phyloP scores from a whole-genome alignment of 495 filamentous ascomycete species.

The Rhypophila decipiens region DNA sequence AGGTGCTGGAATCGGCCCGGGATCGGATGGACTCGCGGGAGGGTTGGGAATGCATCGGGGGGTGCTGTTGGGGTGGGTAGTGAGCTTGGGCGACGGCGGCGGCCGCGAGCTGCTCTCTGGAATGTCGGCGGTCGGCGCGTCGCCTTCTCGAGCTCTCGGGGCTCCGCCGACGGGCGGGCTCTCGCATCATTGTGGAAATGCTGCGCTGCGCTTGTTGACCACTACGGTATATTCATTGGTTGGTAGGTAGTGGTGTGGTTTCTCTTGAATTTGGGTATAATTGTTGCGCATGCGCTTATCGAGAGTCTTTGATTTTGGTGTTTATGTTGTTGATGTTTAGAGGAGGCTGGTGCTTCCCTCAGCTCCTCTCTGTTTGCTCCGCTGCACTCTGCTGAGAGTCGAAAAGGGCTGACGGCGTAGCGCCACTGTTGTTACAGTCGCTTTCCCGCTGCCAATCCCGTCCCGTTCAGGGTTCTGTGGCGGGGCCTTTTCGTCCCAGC shows the following conservation, averaged over 20 bases:
- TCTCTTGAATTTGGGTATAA: slow-evolving; percentile 1
- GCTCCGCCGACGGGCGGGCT: slow-evolving; percentile 42
- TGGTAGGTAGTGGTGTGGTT: background rate
- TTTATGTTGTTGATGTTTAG: background rate
- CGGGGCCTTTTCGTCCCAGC: background rate
- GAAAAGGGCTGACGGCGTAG: too few species aligned
- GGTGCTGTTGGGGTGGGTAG: slow-evolving; percentile 24
- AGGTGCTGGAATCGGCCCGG: slow-evolving; percentile 32
- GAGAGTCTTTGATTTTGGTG: background rate
- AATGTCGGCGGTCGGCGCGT: slow-evolving; percentile 40
- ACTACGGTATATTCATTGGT: slow-evolving; percentile 22
- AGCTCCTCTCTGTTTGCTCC: too few species aligned
- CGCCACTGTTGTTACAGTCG: too few species aligned
- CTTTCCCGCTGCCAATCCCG: too few species aligned
- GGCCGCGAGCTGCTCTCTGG: slow-evolving; percentile 39
- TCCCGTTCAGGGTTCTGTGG: too few species aligned
- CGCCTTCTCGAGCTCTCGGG: slow-evolving; percentile 43
- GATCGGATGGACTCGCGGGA: slow-evolving; percentile 23
- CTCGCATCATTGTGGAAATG: slow-evolving; percentile 27
- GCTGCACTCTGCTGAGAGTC: too few species aligned
- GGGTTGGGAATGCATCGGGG: slow-evolving; percentile 26
- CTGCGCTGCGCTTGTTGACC: slow-evolving; percentile 3
- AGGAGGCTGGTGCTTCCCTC: background rate
- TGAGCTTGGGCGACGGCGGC: slow-evolving; percentile 22
- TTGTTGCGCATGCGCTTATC: slow-evolving; percentile 1